phyloP scores from a whole-genome alignment of 2,329 filamentous ascomycete genomes.

The Ophiostoma populinum region DNA sequence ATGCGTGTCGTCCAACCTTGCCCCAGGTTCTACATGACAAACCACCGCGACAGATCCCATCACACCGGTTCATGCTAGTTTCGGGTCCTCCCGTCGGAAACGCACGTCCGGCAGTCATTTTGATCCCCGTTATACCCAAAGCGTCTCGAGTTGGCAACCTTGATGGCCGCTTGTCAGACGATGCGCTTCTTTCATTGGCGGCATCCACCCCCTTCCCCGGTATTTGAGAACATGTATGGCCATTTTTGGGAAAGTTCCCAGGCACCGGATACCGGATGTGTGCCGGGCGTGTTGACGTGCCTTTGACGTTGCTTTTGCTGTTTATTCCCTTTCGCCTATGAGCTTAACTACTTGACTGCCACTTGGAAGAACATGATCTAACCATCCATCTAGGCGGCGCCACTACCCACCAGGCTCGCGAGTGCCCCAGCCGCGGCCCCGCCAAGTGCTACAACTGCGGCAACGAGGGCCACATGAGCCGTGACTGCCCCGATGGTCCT shows the following conservation, averaged over 20 bases:
- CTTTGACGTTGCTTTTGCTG: conserved; percentile 5
- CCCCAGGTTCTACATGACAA: conserved; percentile 1
- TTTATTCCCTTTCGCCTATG: conserved; percentile 1
- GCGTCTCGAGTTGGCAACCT: conserved; percentile 5
- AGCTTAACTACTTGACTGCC: conserved; percentile 3
- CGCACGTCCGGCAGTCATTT: too few species aligned
- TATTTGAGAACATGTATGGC: conserved; percentile 2
- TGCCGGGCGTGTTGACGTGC: conserved; percentile 2
- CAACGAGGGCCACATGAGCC: conserved; percentile 70
- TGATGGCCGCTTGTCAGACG: conserved; percentile 8
- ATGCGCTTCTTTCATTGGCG: conserved; percentile 5
- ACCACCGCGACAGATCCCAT: neutral
- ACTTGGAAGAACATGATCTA: conserved; percentile 14
- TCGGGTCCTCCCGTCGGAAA: conserved; percentile 8
- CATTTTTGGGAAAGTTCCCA: conserved; percentile 1
- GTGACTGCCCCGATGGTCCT: conserved; percentile 76
- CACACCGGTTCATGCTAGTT: conserved; percentile 4
- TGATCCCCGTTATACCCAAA: conserved; percentile 1
- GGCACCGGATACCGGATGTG: conserved; percentile 1
- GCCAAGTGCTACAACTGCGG: conserved; percentile 78
- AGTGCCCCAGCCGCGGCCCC: conserved; percentile 71
- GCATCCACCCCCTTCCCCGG: neutral
- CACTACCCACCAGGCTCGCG: conserved; percentile 61
- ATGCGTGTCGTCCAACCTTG: neutral
- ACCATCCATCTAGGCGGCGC: conserved; percentile 43